Base-by-base conservation (phyloP, 2,329 filamentous ascomycete species). In the Cercospora zeina region DNA sequence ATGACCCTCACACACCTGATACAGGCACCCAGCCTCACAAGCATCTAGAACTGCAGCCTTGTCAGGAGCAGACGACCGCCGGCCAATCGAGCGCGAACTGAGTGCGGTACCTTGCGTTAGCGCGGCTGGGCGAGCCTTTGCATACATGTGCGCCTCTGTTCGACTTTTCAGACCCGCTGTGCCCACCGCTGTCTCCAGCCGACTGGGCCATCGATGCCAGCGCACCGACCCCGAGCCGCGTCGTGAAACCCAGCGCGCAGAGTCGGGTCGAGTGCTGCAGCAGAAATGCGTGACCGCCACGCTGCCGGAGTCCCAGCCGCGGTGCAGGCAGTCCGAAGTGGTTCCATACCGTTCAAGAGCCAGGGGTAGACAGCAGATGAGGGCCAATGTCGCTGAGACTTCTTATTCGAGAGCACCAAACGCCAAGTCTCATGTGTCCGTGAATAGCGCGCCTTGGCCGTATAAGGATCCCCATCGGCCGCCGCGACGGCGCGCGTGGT, bases 401-500 rank as follows among this genome's bases (percentile, higher is more conserved):
- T 33, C 55, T 49, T 42, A 42, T 59, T 55, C 61, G 57, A 63
- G 58, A 27, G 24, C 30, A 49, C 19, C 45, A 30, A 27, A 45
- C 51, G 61, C 61, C 61, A 63, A 63, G 56, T 51, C 16, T 27
- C 30, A 21, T 34, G 55, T 36, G 39, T 45, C 36, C 34, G 57
- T 36, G 39, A 27, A 49, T 60, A 58, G 57, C 58, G 57, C 62
- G 51, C 21, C 62, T 63, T 63, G 62, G 62, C 62, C 54, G 24
- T 63, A 60, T 61, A 60, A 63, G 57, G 56, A 58, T 36, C 56
- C 56, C 56, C 56, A 50, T 50, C 39, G 24, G 42, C 56, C 30
- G 30, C 37, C 55, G 27, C 54, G 55, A 42, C 50, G 51, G 61
- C 39, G 47, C 50, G 57, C 45, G 30, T 47, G 31, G 33, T 37